A percentile compares a stretch with the other conserved stretches of the same genome.
These are phyloP conservation scores for Bombardia bombarda DNA, from an alignment of 495 filamentous ascomycete genomes.

Conservation along the genomic window DNA sequence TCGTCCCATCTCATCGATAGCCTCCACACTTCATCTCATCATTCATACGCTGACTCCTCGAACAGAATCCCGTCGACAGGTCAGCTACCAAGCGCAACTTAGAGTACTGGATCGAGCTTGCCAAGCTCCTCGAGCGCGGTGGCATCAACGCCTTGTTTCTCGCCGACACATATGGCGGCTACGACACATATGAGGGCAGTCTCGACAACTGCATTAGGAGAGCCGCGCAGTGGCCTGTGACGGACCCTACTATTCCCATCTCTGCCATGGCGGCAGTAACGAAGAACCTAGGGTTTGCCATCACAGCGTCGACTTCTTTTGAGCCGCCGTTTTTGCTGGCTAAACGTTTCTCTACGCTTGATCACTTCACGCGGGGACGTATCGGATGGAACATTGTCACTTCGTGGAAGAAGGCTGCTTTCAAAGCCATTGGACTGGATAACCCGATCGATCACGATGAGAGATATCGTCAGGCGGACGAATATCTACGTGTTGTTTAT, in stretches of 20 bases:
- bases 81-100: constrained; percentile 48
- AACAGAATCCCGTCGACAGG: constrained; percentile 46
- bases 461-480: constrained; percentile 52
- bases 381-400: constrained; percentile 63
- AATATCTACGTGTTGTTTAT: constrained; percentile 52
- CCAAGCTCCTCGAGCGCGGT: constrained; percentile 50
- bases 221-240: constrained; percentile 53
- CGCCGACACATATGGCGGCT: constrained; percentile 52
- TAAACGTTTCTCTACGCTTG: constrained; percentile 53
- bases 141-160: constrained; percentile 54
- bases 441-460: constrained; percentile 53
- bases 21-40: neutral
- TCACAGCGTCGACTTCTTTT: constrained; percentile 51
- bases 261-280: constrained; percentile 51
- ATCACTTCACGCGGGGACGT: constrained; percentile 52
- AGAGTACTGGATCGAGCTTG: constrained; percentile 53
- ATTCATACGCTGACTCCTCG: constrained; percentile 1
- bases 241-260: constrained; percentile 33
- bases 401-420: constrained; percentile 50
- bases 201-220: constrained; percentile 36
- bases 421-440: constrained; percentile 50
- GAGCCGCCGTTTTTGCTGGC: constrained; percentile 52
- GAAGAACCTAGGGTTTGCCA: constrained; percentile 45
- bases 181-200: constrained; percentile 48
- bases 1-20: neutral